Conservation (phyloP, 768 basidiomycete genomes). For the Epithele typhae region DNA sequence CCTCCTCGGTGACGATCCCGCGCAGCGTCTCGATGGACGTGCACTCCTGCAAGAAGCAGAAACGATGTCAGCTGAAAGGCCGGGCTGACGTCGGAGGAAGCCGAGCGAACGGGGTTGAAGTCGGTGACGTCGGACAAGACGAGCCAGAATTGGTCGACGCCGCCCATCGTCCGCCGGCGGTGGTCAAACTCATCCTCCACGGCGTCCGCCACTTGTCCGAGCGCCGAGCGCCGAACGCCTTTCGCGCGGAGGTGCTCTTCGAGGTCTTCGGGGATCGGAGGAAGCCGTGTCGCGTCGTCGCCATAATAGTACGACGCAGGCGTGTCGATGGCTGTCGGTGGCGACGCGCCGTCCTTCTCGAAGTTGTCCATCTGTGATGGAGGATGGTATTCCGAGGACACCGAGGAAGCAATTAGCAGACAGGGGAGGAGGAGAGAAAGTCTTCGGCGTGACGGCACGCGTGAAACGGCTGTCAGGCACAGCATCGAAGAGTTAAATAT, state of each 20-base stretch:
- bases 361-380: too few relatives aligned
- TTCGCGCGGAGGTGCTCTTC: slow-evolving; percentile 16
- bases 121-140: slow-evolving; percentile 17
- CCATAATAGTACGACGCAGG: slow-evolving; percentile 15
- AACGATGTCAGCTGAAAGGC: too few relatives aligned
- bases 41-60: slow-evolving; percentile 11
- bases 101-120: slow-evolving; percentile 22
- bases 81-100: too few relatives aligned
- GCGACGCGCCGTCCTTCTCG: too few relatives aligned
- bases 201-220: slow-evolving; percentile 6
- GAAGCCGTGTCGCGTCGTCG: slow-evolving; percentile 5
- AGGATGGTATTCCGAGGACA: too few relatives aligned
- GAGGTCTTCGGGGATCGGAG: slow-evolving; percentile 6
- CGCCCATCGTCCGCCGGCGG: slow-evolving; percentile 18
- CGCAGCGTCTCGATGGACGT: slow-evolving; percentile 6
- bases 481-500: too few relatives aligned
- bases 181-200: slow-evolving; percentile 14
- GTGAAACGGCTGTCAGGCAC: too few relatives aligned
- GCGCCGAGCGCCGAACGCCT: neutral
- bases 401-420: too few relatives aligned
- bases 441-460: too few relatives aligned
- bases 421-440: too few relatives aligned
- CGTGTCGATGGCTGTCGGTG: too few relatives aligned
- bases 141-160: slow-evolving; percentile 22
- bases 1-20: slow-evolving; percentile 3